Percentiles rank a stretch among this genome's conserved stretches.
Conservation (phyloP, 1,139 yeast species). For the Neolecta irregularis region DNA sequence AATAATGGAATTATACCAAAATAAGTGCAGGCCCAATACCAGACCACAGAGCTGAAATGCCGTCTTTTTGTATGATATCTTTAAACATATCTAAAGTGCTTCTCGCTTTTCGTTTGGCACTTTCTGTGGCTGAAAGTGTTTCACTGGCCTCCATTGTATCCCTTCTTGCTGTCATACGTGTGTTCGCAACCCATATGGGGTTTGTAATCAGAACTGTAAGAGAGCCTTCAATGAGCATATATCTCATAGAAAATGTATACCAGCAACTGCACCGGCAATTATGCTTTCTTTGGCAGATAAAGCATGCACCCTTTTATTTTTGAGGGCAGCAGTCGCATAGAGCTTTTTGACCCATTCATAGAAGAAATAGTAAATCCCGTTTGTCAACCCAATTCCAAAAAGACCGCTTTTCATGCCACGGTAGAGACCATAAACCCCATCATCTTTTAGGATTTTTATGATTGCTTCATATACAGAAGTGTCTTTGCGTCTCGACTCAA, state of each 20-base stretch:
- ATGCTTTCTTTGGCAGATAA: constrained; percentile 55
- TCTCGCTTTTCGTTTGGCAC: no score
- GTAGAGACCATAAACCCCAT: constrained; percentile 61
- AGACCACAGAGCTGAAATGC: constrained; percentile 47
- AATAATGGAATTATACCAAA: no score
- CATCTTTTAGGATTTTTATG: constrained; percentile 38
- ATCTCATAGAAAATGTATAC: no score
- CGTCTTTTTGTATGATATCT: constrained; percentile 56
- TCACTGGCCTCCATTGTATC: no score
- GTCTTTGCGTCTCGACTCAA: constrained; percentile 16
- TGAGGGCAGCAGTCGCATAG: constrained; percentile 10
- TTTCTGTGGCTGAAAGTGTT: no score
- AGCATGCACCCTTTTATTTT: constrained; percentile 22
- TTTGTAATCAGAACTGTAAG: constrained; percentile 75
- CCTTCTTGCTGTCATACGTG: constrained; percentile 61
- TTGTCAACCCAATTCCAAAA: constrained; percentile 71
- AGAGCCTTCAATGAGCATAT: no score
- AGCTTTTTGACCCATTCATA: constrained; percentile 55
- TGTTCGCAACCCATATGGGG: constrained; percentile 92
- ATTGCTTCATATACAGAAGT: constrained; percentile 24
- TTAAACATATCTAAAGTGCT: constrained; percentile 40
- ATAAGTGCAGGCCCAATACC: constrained; percentile 76
- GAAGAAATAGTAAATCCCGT: constrained; percentile 79
- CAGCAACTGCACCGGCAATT: constrained; percentile 66
- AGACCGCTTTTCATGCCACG: constrained; percentile 80